phyloP scores from a whole-genome alignment of 2,329 filamentous ascomycete species.

The Xylariales sp. region DNA sequence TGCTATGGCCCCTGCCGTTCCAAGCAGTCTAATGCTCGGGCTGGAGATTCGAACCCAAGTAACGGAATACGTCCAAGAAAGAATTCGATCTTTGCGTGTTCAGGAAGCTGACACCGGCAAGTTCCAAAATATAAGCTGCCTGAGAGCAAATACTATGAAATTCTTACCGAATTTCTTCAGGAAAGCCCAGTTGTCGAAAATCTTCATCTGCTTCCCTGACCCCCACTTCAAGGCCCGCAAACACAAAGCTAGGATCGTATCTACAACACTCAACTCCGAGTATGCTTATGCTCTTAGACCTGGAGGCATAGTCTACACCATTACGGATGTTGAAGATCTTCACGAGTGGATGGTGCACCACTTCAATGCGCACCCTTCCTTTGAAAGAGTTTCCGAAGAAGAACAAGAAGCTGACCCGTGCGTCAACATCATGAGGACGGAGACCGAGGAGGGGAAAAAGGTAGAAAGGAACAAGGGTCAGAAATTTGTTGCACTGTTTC shows the following conservation, averaged over 20 bases:
- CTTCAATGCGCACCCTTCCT: slow-evolving; percentile 72
- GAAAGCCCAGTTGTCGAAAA: slow-evolving; percentile 75
- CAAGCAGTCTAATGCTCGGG: slow-evolving; percentile 78
- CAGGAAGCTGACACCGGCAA: slow-evolving; percentile 49
- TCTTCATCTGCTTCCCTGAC: slow-evolving; percentile 98
- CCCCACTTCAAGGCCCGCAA: slow-evolving; percentile 97
- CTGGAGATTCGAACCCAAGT: slow-evolving; percentile 92
- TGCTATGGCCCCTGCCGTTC: slow-evolving; percentile 75
- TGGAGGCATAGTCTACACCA: slow-evolving; percentile 88
- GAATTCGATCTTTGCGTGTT: slow-evolving; percentile 73
- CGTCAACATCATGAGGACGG: slow-evolving; percentile 68
- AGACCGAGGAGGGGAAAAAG: slow-evolving; percentile 98
- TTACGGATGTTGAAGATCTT: slow-evolving; percentile 94
- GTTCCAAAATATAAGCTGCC: slow-evolving; percentile 84
- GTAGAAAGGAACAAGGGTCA: slow-evolving; percentile 83
- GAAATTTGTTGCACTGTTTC: slow-evolving; percentile 89
- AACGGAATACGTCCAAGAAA: slow-evolving; percentile 83
- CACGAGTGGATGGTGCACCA: slow-evolving; percentile 91
- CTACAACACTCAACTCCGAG: slow-evolving; percentile 80
- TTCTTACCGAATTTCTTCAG: slow-evolving; percentile 97
- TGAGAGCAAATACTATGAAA: slow-evolving; percentile 97
- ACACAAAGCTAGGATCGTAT: slow-evolving; percentile 95
- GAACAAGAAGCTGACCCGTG: slow-evolving; percentile 67
- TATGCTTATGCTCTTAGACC: slow-evolving; percentile 85
- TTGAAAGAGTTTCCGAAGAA: slow-evolving; percentile 67